Conservation (phyloP, 805 yeast species). For the Tetrapisispora fleetii region DNA sequence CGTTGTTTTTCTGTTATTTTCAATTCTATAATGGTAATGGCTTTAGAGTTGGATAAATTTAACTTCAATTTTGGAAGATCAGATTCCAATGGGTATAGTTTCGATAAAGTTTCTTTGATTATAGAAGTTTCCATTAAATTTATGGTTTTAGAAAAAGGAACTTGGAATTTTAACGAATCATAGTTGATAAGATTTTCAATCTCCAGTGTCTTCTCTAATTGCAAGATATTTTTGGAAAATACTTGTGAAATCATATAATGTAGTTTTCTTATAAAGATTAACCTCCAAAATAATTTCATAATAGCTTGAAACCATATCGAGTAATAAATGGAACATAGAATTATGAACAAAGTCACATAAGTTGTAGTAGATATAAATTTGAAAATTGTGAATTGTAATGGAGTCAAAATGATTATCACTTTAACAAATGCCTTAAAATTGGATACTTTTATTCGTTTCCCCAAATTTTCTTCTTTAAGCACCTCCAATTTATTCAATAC, state of each 20-base stretch:
- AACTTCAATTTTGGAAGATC: not conserved
- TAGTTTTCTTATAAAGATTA: slow-evolving; percentile 11
- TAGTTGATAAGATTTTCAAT: not conserved
- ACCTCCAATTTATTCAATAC: slow-evolving; percentile 19
- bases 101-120: slow-evolving; percentile 9
- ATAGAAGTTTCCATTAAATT: slow-evolving; percentile 6
- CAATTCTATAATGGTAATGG: slow-evolving; percentile 15
- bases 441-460: not conserved
- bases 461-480: slow-evolving; percentile 12
- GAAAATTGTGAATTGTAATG: slow-evolving; percentile 14
- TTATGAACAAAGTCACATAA: slow-evolving; percentile 8
- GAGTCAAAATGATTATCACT: slow-evolving; percentile 10
- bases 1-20: slow-evolving; percentile 24
- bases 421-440: not conserved
- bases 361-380: slow-evolving; percentile 7
- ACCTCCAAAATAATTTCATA: slow-evolving; percentile 22
- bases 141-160: slow-evolving; percentile 11
- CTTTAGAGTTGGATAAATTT: not conserved
- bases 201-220: not conserved
- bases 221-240: not conserved
- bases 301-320: slow-evolving; percentile 24
- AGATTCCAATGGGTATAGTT: slow-evolving; percentile 8
- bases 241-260: slow-evolving; percentile 4
- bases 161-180: not conserved
- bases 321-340: slow-evolving; percentile 12